These are phyloP conservation scores for Asparagopsis taxiformis DNA, from an alignment of 31 red algal genomes.

Conservation along the genomic window DNA sequence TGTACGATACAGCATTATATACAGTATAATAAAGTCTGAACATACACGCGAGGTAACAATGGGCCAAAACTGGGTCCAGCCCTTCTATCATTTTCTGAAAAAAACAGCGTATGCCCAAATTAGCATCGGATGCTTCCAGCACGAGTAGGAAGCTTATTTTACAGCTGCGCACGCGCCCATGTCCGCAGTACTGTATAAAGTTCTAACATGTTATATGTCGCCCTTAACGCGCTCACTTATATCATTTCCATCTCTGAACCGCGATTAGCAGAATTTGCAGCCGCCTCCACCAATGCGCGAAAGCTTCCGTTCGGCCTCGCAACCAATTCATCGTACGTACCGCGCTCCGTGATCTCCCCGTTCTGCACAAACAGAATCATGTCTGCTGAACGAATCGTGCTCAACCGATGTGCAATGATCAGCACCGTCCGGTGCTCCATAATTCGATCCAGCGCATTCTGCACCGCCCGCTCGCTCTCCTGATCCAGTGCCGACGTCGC, in stretches of 20 bases:
- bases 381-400: conserved; percentile 78
- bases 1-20: too few relatives aligned
- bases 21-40: too few relatives aligned
- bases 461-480: conserved; percentile 84
- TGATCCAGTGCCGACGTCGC: conserved; percentile 92
- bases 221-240: too few relatives aligned
- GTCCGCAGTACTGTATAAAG: too few relatives aligned
- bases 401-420: conserved; percentile 94
- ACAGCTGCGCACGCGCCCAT: too few relatives aligned
- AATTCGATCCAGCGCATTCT: conserved; percentile 64
- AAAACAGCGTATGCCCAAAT: too few relatives aligned
- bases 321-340: conserved; percentile 84
- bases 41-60: too few relatives aligned
- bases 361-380: conserved; percentile 77
- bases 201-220: too few relatives aligned
- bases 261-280: conserved; percentile 17
- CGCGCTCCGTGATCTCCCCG: conserved; percentile 83
- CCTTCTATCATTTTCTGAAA: too few relatives aligned
- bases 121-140: too few relatives aligned
- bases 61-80: too few relatives aligned
- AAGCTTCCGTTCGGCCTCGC: conserved; percentile 64
- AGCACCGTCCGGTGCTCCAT: conserved; percentile 70
- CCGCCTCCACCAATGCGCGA: conserved; percentile 66
- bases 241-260: conserved; percentile 1
- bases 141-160: too few relatives aligned